Conservation (phyloP, 2,329 filamentous ascomycete species). For the Niveomyces coronatus region DNA sequence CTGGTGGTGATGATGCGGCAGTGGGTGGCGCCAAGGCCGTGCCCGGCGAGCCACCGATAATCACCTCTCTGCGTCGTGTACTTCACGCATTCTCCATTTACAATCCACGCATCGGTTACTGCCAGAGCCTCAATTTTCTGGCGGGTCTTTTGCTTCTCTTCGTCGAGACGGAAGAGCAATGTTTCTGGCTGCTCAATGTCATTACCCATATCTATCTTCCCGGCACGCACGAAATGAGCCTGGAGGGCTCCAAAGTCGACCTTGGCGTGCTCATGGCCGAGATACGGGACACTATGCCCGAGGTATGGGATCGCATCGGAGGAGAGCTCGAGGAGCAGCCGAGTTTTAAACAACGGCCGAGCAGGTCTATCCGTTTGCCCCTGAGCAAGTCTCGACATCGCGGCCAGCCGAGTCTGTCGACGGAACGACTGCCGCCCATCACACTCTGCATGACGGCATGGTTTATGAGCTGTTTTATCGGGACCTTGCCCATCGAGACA, state of each 20-base stretch:
- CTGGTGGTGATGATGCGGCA: conserved; percentile 24
- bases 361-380: conserved; percentile 25
- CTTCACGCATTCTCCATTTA: conserved; percentile 84
- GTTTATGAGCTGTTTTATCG: conserved; percentile 97
- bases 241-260: conserved; percentile 89
- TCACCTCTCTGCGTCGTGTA: conserved; percentile 72
- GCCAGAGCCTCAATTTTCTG: conserved; percentile 90
- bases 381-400: conserved; percentile 31
- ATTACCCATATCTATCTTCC: conserved; percentile 83
- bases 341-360: conserved; percentile 25
- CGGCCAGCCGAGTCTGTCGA: conserved; percentile 29
- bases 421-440: conserved; percentile 67
- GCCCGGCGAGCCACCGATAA: conserved; percentile 60
- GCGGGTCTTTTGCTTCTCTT: conserved; percentile 84
- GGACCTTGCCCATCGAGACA: conserved; percentile 82
- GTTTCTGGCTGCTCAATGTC: conserved; percentile 87
- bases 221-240: conserved; percentile 79
- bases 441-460: conserved; percentile 88
- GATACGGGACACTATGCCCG: conserved; percentile 71
- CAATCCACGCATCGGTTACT: conserved; percentile 88
- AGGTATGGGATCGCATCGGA: conserved; percentile 80
- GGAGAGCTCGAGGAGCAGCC: conserved; percentile 54
- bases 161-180: conserved; percentile 76
- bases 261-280: conserved; percentile 86
- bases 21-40: conserved; percentile 19